Percentiles rank a stretch among this genome's conserved stretches.
These are phyloP conservation scores for Sporothrix brunneoviolacea DNA, from an alignment of 2,329 filamentous ascomycete species.

Conservation along the genomic window DNA sequence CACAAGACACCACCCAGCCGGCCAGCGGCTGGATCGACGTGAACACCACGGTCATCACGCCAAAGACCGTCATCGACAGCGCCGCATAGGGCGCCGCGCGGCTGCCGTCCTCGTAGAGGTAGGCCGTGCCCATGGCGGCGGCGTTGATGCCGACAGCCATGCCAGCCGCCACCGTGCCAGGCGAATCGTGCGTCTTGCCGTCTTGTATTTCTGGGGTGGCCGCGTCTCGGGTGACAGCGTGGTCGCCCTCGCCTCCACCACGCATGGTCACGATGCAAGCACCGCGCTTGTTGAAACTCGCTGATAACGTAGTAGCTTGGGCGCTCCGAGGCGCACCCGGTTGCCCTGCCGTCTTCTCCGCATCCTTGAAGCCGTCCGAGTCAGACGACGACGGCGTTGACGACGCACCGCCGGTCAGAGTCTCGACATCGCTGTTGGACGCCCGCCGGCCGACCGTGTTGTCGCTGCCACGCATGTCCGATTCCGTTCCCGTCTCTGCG, in stretches of 20 bases:
- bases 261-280: constrained; percentile 2
- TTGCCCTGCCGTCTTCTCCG: constrained; percentile 11
- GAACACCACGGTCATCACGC: constrained; percentile 49
- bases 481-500: neutral
- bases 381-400: neutral
- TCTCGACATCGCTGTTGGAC: neutral
- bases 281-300: neutral
- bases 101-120: constrained; percentile 48
- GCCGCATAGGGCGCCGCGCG: constrained; percentile 49
- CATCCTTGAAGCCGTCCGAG: neutral
- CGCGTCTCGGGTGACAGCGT: too few species aligned
- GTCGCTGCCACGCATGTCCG: neutral
- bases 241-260: neutral
- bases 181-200: constrained; percentile 21
- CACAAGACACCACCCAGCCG: constrained; percentile 29
- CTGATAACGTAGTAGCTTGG: neutral
- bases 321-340: neutral
- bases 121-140: constrained; percentile 53
- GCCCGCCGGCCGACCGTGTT: too few species aligned
- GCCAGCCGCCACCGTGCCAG: constrained; percentile 41
- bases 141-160: constrained; percentile 52
- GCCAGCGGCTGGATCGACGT: constrained; percentile 43
- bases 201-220: too few species aligned
- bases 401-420: neutral
- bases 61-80: constrained; percentile 51